Base-by-base conservation (phyloP, 257 asterid species). In the Leptodermis oblonga region DNA sequence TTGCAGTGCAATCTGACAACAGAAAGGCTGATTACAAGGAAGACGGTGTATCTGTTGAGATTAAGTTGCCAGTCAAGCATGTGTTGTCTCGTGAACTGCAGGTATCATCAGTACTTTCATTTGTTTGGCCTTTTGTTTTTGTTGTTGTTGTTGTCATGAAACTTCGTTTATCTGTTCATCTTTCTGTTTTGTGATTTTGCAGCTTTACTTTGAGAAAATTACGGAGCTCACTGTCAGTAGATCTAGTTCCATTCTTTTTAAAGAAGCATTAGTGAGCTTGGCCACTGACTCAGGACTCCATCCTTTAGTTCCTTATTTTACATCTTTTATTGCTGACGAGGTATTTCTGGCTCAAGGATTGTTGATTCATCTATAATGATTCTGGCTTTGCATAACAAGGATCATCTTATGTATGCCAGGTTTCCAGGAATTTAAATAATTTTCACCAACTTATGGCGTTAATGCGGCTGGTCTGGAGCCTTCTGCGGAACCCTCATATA, bases 281-380 rank as follows among this genome's bases (percentile, higher is more conserved):
- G 91, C 97, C 78, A 89, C 99, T 71, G 97, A 91, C 81, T 89
- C 99, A 2, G 99, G 99, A 69, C 89, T 94, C 60, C 99, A 94
- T 80, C 97, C 97, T 49, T 76, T 94, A 76, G 97, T 94, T 77
- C 99, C 99, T 53, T 94, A 94, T 78, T 92, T 94, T 69, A 87
- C 99, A 64, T 86, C 81, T 83, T 94, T 91, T 78, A 86, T 91
- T 73, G 95, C 91, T 61, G 99, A 91, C 55, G 99, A 94, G 97
- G 99, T 89, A 74, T 70, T 62, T 52, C 17, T 56, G 31, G 28
- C 71, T 51, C 39, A 54, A 62, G 25, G 62, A 46, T 26, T 28
- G 66, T 74, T 63, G 34, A 76, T 65, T 42, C 59, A 23, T 59
- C 26, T 66, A 39, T 39, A 74, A 45, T 34, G 33, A 30, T 76